Conservation (phyloP, 495 filamentous ascomycete species). For the Penicillium dipodomyicola region DNA sequence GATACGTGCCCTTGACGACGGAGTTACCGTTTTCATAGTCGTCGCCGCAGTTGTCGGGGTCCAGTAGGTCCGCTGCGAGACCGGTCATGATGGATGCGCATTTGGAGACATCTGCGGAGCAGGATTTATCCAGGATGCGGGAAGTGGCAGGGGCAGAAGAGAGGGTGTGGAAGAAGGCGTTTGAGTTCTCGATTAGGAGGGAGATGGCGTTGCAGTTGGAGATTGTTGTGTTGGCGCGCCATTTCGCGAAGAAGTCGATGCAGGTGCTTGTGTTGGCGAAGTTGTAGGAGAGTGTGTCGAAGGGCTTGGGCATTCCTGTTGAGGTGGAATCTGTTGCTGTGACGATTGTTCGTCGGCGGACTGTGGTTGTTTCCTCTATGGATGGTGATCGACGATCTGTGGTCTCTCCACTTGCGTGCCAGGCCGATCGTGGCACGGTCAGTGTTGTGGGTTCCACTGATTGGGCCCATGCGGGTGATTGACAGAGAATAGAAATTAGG, state of each 20-base stretch:
- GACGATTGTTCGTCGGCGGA: conserved; percentile 17
- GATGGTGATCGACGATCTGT: conserved; percentile 12
- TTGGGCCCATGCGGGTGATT: conserved; percentile 17
- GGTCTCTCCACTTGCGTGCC: conserved; percentile 22
- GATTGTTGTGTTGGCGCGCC: conserved; percentile 62
- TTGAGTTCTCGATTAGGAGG: conserved; percentile 67
- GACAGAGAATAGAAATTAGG: conserved; percentile 26
- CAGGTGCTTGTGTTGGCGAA: conserved; percentile 60
- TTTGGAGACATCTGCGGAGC: conserved; percentile 54
- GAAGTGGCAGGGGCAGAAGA: conserved; percentile 64
- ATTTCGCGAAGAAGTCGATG: conserved; percentile 63
- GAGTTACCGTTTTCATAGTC: conserved; percentile 68
- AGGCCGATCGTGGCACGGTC: conserved; percentile 14
- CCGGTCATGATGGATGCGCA: conserved; percentile 60
- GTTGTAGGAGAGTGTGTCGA: conserved; percentile 70
- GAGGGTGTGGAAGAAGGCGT: conserved; percentile 73
- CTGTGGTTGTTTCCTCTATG: neutral
- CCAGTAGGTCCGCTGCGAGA: conserved; percentile 58
- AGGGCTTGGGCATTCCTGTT: conserved; percentile 59
- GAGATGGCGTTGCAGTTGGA: conserved; percentile 71
- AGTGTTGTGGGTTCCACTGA: conserved; percentile 6
- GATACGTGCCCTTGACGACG: conserved; percentile 69
- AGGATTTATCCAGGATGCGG: conserved; percentile 67
- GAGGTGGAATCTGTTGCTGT: conserved; percentile 26
- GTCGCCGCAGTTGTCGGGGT: conserved; percentile 59